Percentiles rank a stretch among this genome's conserved stretches.
Evolutionary conservation across 768 basidiomycete species (phyloP).

Genomic region (Harrya chromipes): DNA sequence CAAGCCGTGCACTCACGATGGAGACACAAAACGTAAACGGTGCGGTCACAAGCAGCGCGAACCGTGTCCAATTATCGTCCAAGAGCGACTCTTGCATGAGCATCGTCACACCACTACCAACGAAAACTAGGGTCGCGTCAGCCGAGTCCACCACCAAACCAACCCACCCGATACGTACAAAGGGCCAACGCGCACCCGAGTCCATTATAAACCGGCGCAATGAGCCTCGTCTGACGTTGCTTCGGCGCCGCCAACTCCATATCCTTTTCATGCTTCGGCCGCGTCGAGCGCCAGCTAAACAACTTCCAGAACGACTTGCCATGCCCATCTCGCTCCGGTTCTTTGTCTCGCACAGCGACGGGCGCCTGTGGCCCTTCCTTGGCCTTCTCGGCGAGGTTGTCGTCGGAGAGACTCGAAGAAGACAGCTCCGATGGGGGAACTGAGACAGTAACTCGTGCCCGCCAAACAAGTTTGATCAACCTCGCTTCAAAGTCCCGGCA

Average conservation of each 20-base stretch:
- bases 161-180: slow-evolving; percentile 42
- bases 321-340: not conserved
- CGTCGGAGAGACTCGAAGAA: slow-evolving; percentile 50
- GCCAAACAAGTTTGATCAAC: slow-evolving; percentile 81
- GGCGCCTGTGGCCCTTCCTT: slow-evolving; percentile 21
- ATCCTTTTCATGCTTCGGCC: slow-evolving; percentile 39
- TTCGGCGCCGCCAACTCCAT: slow-evolving; percentile 47
- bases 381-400: slow-evolving; percentile 52
- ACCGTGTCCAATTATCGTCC: slow-evolving; percentile 61
- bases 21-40: slow-evolving; percentile 79
- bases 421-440: slow-evolving; percentile 36
- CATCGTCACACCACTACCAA: slow-evolving; percentile 55
- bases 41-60: slow-evolving; percentile 58
- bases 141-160: not conserved
- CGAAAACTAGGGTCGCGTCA: slow-evolving; percentile 51
- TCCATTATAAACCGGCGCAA: slow-evolving; percentile 74
- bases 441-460: slow-evolving; percentile 38
- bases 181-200: slow-evolving; percentile 60
- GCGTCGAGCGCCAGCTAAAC: slow-evolving; percentile 47
- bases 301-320: slow-evolving; percentile 20
- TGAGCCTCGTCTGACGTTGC: slow-evolving; percentile 51
- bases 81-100: slow-evolving; percentile 65
- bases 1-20: slow-evolving; percentile 45
- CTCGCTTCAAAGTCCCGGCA: slow-evolving; percentile 71
- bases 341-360: slow-evolving; percentile 7